Conservation (phyloP, 139 green algal species). For the Chloropicon primus region DNA sequence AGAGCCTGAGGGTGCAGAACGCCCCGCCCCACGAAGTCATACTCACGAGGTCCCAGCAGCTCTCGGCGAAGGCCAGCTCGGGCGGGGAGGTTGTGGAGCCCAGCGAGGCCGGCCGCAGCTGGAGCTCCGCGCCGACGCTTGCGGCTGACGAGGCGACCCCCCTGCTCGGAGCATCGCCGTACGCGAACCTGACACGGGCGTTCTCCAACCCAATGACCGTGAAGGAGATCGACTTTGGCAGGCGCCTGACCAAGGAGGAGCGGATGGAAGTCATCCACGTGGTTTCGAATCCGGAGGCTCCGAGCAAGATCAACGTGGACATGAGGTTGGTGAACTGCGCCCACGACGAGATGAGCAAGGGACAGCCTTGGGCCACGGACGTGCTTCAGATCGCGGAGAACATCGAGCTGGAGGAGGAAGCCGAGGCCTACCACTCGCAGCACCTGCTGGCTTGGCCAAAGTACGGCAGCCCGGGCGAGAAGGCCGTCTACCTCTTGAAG, state of each 20-base stretch:
- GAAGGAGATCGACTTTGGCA: background rate
- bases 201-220: background rate
- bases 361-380: constrained; percentile 1
- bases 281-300: background rate
- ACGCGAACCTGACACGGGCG: background rate
- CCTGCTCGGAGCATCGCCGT: background rate
- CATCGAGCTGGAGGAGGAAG: background rate
- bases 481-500: background rate
- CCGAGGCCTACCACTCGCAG: background rate
- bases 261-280: background rate
- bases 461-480: background rate
- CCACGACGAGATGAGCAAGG: background rate
- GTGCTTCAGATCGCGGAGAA: constrained; percentile 3
- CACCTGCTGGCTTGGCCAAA: background rate
- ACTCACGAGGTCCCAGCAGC: background rate
- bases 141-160: background rate
- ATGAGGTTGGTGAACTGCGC: background rate
- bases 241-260: background rate
- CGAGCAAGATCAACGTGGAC: background rate
- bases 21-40: background rate
- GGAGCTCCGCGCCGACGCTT: too few species aligned
- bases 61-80: too few species aligned
- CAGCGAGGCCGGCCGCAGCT: too few species aligned
- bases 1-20: background rate
- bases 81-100: too few species aligned